phyloP scores from a whole-genome alignment of 164 flowering plant genomes.

The Magnolia officinalis region DNA sequence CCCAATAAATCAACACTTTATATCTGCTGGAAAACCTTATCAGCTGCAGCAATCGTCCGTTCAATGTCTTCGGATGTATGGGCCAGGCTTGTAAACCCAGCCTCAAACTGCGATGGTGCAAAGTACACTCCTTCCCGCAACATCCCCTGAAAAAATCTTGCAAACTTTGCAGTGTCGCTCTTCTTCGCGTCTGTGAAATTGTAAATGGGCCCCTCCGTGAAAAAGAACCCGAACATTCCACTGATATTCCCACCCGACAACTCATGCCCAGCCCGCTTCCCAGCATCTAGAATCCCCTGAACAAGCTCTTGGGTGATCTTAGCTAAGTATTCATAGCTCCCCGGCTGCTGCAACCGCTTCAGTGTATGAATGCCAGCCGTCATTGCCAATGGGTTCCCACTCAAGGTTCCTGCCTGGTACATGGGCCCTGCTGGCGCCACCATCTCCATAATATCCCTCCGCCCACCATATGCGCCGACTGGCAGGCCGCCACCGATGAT shows the following conservation, averaged over 20 bases:
- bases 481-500: conserved; percentile 96
- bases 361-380: conserved; percentile 96
- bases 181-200: conserved; percentile 84
- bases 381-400: conserved; percentile 98
- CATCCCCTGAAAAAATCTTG: conserved; percentile 70
- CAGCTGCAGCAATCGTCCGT: conserved; percentile 77
- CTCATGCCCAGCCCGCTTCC: conserved; percentile 75
- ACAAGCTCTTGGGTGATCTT: conserved; percentile 66
- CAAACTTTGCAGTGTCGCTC: conserved; percentile 84
- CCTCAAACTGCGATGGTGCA: conserved; percentile 95
- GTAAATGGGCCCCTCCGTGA: conserved; percentile 84
- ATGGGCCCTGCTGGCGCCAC: conserved; percentile 99
- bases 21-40: conserved; percentile 58
- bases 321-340: conserved; percentile 63
- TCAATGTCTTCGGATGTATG: conserved; percentile 74
- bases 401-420: conserved; percentile 97
- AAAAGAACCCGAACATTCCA: conserved; percentile 96
- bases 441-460: conserved; percentile 95
- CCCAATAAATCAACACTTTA: conserved; percentile 13
- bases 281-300: conserved; percentile 65
- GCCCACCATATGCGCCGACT: conserved; percentile 98
- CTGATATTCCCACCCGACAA: conserved; percentile 75
- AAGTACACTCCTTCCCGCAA: conserved; percentile 90
- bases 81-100: conserved; percentile 95
- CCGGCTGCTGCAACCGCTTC: conserved; percentile 55